Evolutionary conservation across 108 stramenopile genomes (phyloP).

Genomic region (Cylindrotheca closterium): DNA sequence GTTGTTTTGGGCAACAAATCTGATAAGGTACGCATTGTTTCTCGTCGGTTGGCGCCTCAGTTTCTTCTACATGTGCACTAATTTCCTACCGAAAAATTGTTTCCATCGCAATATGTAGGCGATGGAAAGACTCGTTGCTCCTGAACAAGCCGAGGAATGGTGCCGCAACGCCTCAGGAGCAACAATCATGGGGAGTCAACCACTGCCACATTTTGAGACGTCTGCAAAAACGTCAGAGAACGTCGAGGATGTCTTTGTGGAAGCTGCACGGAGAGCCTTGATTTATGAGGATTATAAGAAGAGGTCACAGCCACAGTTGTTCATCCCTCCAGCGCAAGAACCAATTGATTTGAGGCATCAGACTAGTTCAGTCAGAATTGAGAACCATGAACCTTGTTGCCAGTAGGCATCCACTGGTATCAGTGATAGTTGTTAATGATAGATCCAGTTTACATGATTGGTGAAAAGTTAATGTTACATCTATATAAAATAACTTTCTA

Average conservation of each 20-base stretch:
- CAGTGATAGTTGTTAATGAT: background rate
- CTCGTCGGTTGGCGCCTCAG: background rate
- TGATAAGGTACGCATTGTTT: slow-evolving; percentile 60
- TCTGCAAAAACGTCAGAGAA: slow-evolving; percentile 93
- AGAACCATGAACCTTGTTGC: too few relatives aligned
- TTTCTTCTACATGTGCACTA: background rate
- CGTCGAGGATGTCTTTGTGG: slow-evolving; percentile 93
- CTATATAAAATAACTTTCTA: too few relatives aligned
- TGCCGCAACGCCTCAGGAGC: slow-evolving; percentile 62
- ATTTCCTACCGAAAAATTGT: background rate
- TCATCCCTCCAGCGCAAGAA: slow-evolving; percentile 45
- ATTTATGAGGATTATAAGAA: slow-evolving; percentile 51
- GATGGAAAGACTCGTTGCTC: slow-evolving; percentile 70
- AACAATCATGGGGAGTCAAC: slow-evolving; percentile 52
- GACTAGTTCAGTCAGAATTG: too few relatives aligned
- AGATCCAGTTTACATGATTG: background rate
- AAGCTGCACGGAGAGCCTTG: slow-evolving; percentile 60
- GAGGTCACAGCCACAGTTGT: slow-evolving; percentile 53
- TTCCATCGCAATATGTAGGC: slow-evolving; percentile 24
- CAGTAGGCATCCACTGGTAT: too few relatives aligned
- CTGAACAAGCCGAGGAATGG: slow-evolving; percentile 81
- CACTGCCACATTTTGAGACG: slow-evolving; percentile 93
- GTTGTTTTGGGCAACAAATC: slow-evolving; percentile 97
- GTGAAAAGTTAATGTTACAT: background rate
- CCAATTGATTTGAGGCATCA: slow-evolving; percentile 30